These are phyloP conservation scores for Uncinocarpus reesii DNA, from an alignment of 2,329 filamentous ascomycete species.

Conservation along the genomic window DNA sequence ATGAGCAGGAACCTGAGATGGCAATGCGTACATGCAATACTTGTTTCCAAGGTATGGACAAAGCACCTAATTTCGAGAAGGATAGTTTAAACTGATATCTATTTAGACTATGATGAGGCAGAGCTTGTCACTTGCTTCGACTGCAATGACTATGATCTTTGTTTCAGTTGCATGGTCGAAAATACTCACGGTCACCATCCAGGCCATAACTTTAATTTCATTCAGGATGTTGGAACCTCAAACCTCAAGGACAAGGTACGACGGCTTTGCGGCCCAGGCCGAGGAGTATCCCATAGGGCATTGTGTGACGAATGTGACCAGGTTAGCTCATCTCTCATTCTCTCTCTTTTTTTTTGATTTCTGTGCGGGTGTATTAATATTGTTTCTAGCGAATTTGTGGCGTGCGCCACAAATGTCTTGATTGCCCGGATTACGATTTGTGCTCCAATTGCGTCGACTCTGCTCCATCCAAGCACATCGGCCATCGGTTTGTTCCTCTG, in stretches of 20 bases:
- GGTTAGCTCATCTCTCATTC: conserved; percentile 28
- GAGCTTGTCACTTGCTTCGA: conserved; percentile 74
- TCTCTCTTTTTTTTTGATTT: not conserved
- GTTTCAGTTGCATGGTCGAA: conserved; percentile 65
- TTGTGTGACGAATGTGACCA: conserved; percentile 91
- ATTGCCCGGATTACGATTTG: conserved; percentile 96
- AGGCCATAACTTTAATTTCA: conserved; percentile 63
- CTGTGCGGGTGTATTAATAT: not conserved
- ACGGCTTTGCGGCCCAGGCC: conserved; percentile 64
- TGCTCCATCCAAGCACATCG: conserved; percentile 60
- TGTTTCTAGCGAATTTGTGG: conserved; percentile 60
- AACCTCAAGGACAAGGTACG: conserved; percentile 53
- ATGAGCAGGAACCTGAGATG: conserved; percentile 1
- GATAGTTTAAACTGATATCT: conserved; percentile 15
- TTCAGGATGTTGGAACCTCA: conserved; percentile 33
- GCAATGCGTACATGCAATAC: conserved; percentile 43
- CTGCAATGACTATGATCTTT: conserved; percentile 89
- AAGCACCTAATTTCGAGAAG: not conserved
- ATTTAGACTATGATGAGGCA: conserved; percentile 57
- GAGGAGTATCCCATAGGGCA: conserved; percentile 71
- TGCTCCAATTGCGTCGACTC: conserved; percentile 64
- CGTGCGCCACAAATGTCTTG: conserved; percentile 89
- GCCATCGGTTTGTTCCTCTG: conserved; percentile 79
- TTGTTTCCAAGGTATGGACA: conserved; percentile 49
- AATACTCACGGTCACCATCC: conserved; percentile 85